Evolutionary conservation across 1,139 yeast species (phyloP).

Genomic region (Yamadazyma atlantica): DNA sequence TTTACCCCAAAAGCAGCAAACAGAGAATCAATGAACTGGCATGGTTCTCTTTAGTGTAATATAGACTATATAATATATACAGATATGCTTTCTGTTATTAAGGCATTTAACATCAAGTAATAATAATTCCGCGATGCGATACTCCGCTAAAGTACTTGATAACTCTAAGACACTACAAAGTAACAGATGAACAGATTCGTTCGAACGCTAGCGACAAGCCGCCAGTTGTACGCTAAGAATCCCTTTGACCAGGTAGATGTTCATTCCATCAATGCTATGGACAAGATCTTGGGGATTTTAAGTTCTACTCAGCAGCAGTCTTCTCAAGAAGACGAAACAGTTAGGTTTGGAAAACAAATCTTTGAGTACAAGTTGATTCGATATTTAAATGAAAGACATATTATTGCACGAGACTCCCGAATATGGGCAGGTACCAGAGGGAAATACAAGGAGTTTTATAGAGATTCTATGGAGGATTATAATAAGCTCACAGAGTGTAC

Average conservation of each 20-base stretch:
- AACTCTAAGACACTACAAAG: too few species aligned
- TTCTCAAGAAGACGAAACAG: conserved; percentile 3
- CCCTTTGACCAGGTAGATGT: conserved; percentile 14
- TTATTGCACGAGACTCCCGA: conserved; percentile 12
- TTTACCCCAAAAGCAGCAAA: background rate
- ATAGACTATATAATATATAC: background rate
- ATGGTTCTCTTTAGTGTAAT: background rate
- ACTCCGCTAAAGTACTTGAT: background rate
- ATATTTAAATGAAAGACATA: conserved; percentile 15
- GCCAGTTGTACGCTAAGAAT: conserved; percentile 6
- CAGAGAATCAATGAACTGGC: background rate
- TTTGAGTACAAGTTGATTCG: conserved; percentile 17
- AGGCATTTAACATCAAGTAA: too few species aligned
- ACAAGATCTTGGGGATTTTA: conserved; percentile 15
- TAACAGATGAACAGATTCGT: background rate
- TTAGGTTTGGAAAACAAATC: conserved; percentile 16
- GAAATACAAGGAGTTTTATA: conserved; percentile 11
- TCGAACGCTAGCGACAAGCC: background rate
- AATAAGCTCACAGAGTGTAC: conserved; percentile 8
- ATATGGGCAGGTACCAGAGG: conserved; percentile 10
- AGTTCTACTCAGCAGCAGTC: conserved; percentile 4
- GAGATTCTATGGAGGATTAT: conserved; percentile 11
- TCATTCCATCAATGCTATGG: conserved; percentile 19
- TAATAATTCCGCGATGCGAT: background rate
- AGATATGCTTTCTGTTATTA: too few species aligned